Evolutionary conservation across 139 green algal genomes (phyloP), one percentile per base, ranked within the genome.

Genomic region (Nannochloris sp.): DNA sequence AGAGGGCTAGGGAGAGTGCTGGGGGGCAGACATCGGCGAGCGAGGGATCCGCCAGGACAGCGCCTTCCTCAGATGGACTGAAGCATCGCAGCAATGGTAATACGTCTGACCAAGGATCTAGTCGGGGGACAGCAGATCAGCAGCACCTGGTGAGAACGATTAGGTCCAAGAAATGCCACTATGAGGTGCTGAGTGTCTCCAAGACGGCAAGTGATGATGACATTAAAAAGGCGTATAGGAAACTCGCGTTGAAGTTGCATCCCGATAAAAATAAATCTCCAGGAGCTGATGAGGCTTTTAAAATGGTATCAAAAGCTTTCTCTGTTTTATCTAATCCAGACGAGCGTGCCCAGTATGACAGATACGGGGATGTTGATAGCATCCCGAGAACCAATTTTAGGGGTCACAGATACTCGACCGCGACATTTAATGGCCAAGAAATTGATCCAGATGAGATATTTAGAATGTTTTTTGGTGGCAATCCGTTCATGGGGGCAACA

Each of bases 261-360:
- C 91, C 91, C 6, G 91, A 97, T 75, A 95, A 96, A 67, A 96
- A 95, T 75, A 68, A 72, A 58, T 79, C 72, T 15, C 64, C 56
- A 3, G 71, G 78, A 5, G 71, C 77, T 3, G 74, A 83, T 14
- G 80, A 86, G 50, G 80, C 80, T 1, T 86, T 86, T 71, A 85
- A 85, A 63, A 64, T 61, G 9, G 85, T 90, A n/a, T 85, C 77
- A 5, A 74, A 69, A 19, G 80, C 85, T 23, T 91, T 87, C 62
- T 63, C 72, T 40, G 88, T 79, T 70, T 72, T 91, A 40, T 82
- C 58, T 10, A 77, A 91, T 54, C 29, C 70, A 0, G 43, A 81
- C 16, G 79, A 86, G 62, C 68, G 84, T 2, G 73, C 69, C 5
- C 53, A 71, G 29, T 91, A 91, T 70, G 84, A 91, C 49, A 64